Percentiles rank a stretch among this genome's conserved stretches.
Evolutionary conservation across 257 asterid genomes (phyloP).

Genomic region (Rhazya stricta): DNA sequence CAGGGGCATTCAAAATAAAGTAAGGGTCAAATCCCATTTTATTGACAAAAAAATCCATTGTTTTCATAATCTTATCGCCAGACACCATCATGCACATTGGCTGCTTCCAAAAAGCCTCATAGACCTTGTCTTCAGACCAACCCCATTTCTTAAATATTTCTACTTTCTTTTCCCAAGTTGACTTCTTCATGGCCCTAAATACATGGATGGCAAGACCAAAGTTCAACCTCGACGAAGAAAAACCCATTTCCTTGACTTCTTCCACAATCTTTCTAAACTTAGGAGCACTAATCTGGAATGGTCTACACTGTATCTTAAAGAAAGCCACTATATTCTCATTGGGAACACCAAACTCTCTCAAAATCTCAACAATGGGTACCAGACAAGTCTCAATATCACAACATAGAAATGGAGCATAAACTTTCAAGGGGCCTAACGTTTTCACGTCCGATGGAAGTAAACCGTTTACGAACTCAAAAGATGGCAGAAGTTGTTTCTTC

Average conservation of each 20-base stretch:
- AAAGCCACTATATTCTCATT: neutral
- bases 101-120: slow-evolving; percentile 15
- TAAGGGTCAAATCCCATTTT: slow-evolving; percentile 16
- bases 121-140: slow-evolving; percentile 19
- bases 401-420: neutral
- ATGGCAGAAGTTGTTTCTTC: slow-evolving; percentile 23
- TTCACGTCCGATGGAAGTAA: slow-evolving; percentile 11
- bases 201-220: slow-evolving; percentile 12
- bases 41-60: slow-evolving; percentile 16
- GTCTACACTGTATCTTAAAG: neutral
- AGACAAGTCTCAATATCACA: neutral
- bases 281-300: neutral
- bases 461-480: slow-evolving; percentile 14
- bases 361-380: slow-evolving; percentile 1
- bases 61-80: slow-evolving; percentile 6
- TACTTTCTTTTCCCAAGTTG: no score
- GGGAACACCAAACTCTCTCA: slow-evolving; percentile 13
- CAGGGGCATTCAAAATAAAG: neutral
- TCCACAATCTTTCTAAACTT: slow-evolving; percentile 10
- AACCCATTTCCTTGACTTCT: slow-evolving; percentile 9
- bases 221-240: neutral
- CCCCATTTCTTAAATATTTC: slow-evolving; percentile 29
- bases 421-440: neutral
- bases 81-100: slow-evolving; percentile 20
- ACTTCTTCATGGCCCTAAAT: slow-evolving; percentile 8